These are phyloP conservation scores for Lactifluus echinatus DNA, from an alignment of 768 basidiomycete species.

Conservation along the genomic window DNA sequence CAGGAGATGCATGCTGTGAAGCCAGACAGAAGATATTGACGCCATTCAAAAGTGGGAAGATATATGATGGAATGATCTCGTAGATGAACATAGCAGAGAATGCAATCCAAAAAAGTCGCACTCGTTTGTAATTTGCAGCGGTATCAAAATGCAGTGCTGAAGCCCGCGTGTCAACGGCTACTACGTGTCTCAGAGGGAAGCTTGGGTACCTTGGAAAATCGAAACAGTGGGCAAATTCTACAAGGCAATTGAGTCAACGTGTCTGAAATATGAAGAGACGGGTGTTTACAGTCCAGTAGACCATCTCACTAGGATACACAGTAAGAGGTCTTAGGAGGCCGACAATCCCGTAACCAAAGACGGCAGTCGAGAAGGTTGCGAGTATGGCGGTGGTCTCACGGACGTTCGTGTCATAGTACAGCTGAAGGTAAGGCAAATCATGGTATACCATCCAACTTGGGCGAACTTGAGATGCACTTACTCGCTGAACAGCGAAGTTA, in stretches of 20 bases:
- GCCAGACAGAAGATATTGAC: conserved; percentile 54
- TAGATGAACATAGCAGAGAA: conserved; percentile 45
- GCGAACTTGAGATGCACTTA: conserved; percentile 23
- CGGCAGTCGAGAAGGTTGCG: conserved; percentile 55
- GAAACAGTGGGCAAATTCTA: conserved; percentile 52
- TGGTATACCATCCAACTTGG: background rate
- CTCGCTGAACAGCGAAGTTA: conserved; percentile 55
- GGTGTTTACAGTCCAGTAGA: conserved; percentile 44
- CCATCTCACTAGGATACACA: conserved; percentile 54
- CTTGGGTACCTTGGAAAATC: conserved; percentile 43
- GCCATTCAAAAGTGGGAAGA: conserved; percentile 57
- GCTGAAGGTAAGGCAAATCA: conserved; percentile 25
- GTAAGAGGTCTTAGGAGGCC: conserved; percentile 50
- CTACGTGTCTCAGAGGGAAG: background rate
- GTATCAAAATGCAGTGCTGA: conserved; percentile 47
- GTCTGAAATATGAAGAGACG: background rate
- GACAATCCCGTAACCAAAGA: conserved; percentile 57
- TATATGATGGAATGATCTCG: conserved; percentile 46
- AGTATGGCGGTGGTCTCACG: conserved; percentile 47
- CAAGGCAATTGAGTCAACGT: background rate
- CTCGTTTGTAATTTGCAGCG: conserved; percentile 36
- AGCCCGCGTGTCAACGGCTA: conserved; percentile 25
- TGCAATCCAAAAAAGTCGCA: conserved; percentile 44
- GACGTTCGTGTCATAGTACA: conserved; percentile 52
- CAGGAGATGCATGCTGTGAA: conserved; percentile 38